Evolutionary conservation across 306 rosid species (phyloP).

Genomic region (Fragaria nilgerrensis): DNA sequence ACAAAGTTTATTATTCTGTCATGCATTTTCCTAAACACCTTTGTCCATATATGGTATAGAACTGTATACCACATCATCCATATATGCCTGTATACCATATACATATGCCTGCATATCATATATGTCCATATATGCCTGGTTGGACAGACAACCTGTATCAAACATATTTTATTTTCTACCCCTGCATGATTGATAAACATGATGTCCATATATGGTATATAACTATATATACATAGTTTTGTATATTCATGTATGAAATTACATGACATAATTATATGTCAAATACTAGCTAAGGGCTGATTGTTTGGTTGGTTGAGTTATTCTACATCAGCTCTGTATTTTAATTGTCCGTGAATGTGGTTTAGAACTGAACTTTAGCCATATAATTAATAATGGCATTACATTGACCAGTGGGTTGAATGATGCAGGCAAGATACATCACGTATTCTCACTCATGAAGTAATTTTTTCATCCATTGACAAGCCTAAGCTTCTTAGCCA

Average conservation of each 20-base stretch:
- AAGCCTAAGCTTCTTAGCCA: constrained; percentile 99
- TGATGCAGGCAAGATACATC: constrained; percentile 68
- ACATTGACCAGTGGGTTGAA: constrained; percentile 25
- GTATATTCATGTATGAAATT: neutral
- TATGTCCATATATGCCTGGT: neutral
- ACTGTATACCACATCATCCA: neutral
- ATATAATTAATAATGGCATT: constrained; percentile 5
- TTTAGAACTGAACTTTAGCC: constrained; percentile 21
- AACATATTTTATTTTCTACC: neutral
- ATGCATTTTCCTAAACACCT: neutral
- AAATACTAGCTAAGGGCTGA: neutral
- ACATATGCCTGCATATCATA: neutral
- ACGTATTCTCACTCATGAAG: constrained; percentile 65
- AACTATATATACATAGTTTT: neutral
- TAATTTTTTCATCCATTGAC: constrained; percentile 87
- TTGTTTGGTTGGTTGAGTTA: neutral
- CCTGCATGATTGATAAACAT: neutral
- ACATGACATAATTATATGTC: too few species aligned
- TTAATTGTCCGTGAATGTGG: neutral
- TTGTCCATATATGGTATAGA: neutral
- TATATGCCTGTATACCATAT: neutral
- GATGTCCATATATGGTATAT: neutral
- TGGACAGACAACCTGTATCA: neutral
- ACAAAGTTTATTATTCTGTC: neutral
- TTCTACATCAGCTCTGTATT: neutral